A percentile compares a stretch with the other conserved stretches of the same genome.
Conservation (phyloP, 208 protist species). For the Balamuthia mandrillaris region DNA sequence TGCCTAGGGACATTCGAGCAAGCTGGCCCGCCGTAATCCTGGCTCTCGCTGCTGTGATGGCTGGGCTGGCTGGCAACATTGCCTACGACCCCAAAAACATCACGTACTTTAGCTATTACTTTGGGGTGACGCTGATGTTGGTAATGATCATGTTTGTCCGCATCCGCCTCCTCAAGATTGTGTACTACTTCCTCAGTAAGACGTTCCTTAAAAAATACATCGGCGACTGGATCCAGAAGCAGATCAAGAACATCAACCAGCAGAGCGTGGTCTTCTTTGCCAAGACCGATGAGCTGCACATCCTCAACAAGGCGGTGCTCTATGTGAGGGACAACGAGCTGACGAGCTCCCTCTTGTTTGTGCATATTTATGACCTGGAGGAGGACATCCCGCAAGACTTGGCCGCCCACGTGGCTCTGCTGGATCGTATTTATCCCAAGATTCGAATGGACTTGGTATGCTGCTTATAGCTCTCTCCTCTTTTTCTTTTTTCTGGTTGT, state of each 20-base stretch:
- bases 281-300: slow-evolving; percentile 62
- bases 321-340: slow-evolving; percentile 80
- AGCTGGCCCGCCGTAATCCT: slow-evolving; percentile 30
- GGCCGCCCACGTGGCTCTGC: slow-evolving; percentile 54
- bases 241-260: slow-evolving; percentile 58
- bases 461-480: background rate
- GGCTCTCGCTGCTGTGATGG: background rate
- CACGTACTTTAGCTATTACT: slow-evolving; percentile 72
- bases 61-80: slow-evolving; percentile 65
- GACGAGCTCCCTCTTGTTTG: slow-evolving; percentile 57
- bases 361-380: slow-evolving; percentile 57
- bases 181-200: slow-evolving; percentile 50
- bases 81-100: slow-evolving; percentile 57
- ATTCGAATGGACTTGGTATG: slow-evolving; percentile 64
- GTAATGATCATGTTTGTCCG: slow-evolving; percentile 71
- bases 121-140: slow-evolving; percentile 53
- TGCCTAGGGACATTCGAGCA: slow-evolving; percentile 46
- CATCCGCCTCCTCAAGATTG: slow-evolving; percentile 54
- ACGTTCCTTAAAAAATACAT: background rate
- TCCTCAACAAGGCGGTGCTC: slow-evolving; percentile 75
- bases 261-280: slow-evolving; percentile 77
- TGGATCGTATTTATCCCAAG: slow-evolving; percentile 71
- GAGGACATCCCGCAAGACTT: slow-evolving; percentile 49
- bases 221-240: slow-evolving; percentile 15
- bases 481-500: background rate